Percentiles rank a stretch among this genome's conserved stretches.
phyloP scores from a whole-genome alignment of 805 yeast species.

The Wickerhamomyces silvicola region DNA sequence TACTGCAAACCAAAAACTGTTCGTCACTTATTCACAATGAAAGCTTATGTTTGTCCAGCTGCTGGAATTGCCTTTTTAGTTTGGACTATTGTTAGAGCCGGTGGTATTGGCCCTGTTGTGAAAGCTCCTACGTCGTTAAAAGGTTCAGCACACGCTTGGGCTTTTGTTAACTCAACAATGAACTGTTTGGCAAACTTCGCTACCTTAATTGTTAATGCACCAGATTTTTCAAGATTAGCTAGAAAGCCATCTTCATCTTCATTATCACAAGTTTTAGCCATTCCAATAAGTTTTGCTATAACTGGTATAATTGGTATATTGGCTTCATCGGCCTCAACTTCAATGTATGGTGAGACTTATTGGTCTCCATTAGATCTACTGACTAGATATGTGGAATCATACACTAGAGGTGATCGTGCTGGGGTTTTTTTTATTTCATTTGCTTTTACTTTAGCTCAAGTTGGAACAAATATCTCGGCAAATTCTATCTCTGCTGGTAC shows the following conservation, averaged over 20 bases:
- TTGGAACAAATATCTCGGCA: slow-evolving; percentile 73
- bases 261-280: slow-evolving; percentile 56
- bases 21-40: slow-evolving; percentile 77
- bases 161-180: slow-evolving; percentile 72
- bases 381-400: slow-evolving; percentile 50
- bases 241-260: slow-evolving; percentile 43
- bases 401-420: slow-evolving; percentile 56
- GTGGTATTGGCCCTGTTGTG: slow-evolving; percentile 71
- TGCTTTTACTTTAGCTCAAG: slow-evolving; percentile 68
- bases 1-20: slow-evolving; percentile 78
- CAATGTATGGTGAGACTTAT: slow-evolving; percentile 58
- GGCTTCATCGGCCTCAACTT: slow-evolving; percentile 71
- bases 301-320: slow-evolving; percentile 83
- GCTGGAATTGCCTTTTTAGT: slow-evolving; percentile 80
- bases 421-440: slow-evolving; percentile 73
- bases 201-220: slow-evolving; percentile 81
- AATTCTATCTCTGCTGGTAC: slow-evolving; percentile 69
- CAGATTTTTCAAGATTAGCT: slow-evolving; percentile 85
- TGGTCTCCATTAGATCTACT: slow-evolving; percentile 79
- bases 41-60: slow-evolving; percentile 70
- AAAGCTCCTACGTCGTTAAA: slow-evolving; percentile 44
- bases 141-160: slow-evolving; percentile 73
- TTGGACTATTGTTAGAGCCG: slow-evolving; percentile 79
- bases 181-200: slow-evolving; percentile 81
- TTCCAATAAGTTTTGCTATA: slow-evolving; percentile 72